phyloP scores from a whole-genome alignment of 768 basidiomycete genomes.

The Boletus rex-veris region DNA sequence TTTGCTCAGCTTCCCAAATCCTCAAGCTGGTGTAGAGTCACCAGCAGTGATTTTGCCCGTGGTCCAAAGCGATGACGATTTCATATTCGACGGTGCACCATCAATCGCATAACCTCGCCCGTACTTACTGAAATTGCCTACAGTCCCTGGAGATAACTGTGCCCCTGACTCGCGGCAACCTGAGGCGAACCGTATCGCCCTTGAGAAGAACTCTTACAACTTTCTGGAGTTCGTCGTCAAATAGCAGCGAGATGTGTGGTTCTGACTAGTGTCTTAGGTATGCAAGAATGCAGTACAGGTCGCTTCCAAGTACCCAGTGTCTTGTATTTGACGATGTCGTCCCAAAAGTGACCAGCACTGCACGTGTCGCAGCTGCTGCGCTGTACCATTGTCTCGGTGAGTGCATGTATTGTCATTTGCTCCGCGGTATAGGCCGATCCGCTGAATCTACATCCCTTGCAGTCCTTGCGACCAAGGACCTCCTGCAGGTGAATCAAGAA shows the following conservation, averaged over 20 bases:
- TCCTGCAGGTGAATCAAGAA: constrained; percentile 58
- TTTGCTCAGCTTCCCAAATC: constrained; percentile 46
- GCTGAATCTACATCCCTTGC: neutral
- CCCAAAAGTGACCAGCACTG: constrained; percentile 61
- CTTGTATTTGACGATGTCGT: constrained; percentile 66
- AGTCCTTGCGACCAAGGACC: constrained; percentile 78
- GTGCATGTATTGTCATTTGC: constrained; percentile 11
- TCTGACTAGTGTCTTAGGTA: constrained; percentile 48
- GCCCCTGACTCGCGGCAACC: constrained; percentile 49
- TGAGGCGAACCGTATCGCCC: constrained; percentile 50
- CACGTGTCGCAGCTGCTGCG: constrained; percentile 75
- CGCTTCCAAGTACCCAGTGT: constrained; percentile 46
- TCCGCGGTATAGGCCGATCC: neutral
- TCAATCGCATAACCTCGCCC: neutral
- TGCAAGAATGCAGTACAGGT: constrained; percentile 68
- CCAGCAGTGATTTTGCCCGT: constrained; percentile 40
- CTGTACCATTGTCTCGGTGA: constrained; percentile 84
- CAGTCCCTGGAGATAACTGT: constrained; percentile 28
- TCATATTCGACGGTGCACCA: constrained; percentile 59
- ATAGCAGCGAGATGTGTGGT: neutral
- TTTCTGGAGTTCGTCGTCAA: constrained; percentile 63
- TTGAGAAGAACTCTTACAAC: constrained; percentile 76
- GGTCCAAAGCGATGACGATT: constrained; percentile 56
- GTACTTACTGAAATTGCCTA: constrained; percentile 16
- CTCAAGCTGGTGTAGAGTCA: constrained; percentile 43